Evolutionary conservation across 2,329 filamentous ascomycete genomes (phyloP), one percentile per base, ranked within the genome.

Genomic region (Colletotrichum lentis): DNA sequence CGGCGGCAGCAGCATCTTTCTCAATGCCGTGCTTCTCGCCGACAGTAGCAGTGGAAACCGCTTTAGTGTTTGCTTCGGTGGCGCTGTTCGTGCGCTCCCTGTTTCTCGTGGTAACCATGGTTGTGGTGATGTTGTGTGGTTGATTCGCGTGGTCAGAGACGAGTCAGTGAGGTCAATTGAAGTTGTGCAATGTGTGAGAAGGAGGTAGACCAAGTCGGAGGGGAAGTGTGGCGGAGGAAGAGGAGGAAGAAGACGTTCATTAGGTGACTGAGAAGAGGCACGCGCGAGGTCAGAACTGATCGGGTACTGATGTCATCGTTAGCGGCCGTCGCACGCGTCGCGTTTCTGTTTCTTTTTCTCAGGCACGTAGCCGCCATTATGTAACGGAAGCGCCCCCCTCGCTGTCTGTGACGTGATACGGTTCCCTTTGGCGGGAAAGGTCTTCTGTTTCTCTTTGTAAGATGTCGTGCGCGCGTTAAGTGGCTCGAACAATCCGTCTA

Each of bases 21-120:
- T 69, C 68, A 2, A 70, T 59, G 37, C 22, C 24, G n/a, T 59
- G 69, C 41, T 71, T 71, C 47, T 71, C 68, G 2, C 67, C 69
- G 18, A 63, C 52, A 4, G 63, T 44, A 2, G 37, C 8, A 39
- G 54, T 20, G 14, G 55, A 22, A 3, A 35, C 39, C 39, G 18
- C 16, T 5, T 64, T 63, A 0, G 31, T 52, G 37, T 67, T 64
- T 16, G 52, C 22, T 2, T 66, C 62, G 18, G 43, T 35, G 7
- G 54, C 27, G 47, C 60, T 62, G 18, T 55, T 46, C 31, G 60
- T n/a, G 49, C 57, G 54, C 22, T 65, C 62, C 41, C 49, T 52
- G 18, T 56, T 63, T 39, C 50, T 52, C 7, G 66, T 69, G 22
- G 50, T 66, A n/a, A 56, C 62, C 66, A 69, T 69, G 50, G 6